Percentiles rank a stretch among this genome's conserved stretches.
These are phyloP conservation scores for Tetrapisispora pingtungensis DNA, from an alignment of 805 yeast genomes.

Conservation along the genomic window DNA sequence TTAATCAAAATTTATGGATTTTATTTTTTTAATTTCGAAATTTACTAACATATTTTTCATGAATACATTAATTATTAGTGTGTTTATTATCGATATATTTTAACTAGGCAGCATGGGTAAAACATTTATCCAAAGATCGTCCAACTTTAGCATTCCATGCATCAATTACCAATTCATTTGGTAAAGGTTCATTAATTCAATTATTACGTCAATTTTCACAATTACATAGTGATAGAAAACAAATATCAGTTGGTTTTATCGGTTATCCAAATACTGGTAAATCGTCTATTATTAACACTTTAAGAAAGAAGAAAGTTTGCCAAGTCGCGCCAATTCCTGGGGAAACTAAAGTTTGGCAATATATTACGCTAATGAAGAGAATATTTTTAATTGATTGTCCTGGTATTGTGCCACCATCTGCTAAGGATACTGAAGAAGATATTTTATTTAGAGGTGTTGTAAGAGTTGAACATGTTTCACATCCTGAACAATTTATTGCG, in stretches of 20 bases:
- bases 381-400: constrained; percentile 96
- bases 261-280: constrained; percentile 99
- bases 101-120: constrained; percentile 94
- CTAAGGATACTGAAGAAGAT: constrained; percentile 83
- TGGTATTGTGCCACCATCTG: constrained; percentile 94
- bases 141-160: constrained; percentile 98
- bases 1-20: not conserved
- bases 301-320: constrained; percentile 92
- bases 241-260: constrained; percentile 92
- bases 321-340: constrained; percentile 98
- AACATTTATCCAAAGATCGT: constrained; percentile 77
- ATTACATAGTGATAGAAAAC: constrained; percentile 85
- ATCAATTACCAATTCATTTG: constrained; percentile 92
- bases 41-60: not conserved
- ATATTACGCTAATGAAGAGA: constrained; percentile 91
- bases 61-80: not conserved
- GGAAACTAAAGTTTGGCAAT: constrained; percentile 98
- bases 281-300: constrained; percentile 87
- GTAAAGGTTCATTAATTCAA: constrained; percentile 94
- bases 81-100: constrained; percentile 3
- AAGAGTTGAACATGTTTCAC: constrained; percentile 92
- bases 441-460: constrained; percentile 94
- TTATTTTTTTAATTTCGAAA: not conserved
- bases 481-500: constrained; percentile 93
- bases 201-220: constrained; percentile 85